Percentiles rank a stretch among this genome's conserved stretches.
Evolutionary conservation across 2,329 filamentous ascomycete genomes (phyloP).

Genomic region (Tolypocladium sp.): DNA sequence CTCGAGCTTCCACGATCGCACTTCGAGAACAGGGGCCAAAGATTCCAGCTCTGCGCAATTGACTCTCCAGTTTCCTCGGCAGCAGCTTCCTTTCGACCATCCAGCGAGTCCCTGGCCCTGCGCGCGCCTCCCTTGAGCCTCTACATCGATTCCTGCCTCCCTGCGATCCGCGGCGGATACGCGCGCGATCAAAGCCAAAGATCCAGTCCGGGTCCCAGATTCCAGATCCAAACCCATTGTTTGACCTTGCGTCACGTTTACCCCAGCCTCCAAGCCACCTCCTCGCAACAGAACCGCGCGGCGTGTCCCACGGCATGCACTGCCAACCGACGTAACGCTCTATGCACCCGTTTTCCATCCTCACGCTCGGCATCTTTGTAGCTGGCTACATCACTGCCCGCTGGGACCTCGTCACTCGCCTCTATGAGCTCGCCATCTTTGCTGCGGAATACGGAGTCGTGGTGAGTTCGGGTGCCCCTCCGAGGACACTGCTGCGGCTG

Average conservation of each 20-base stretch:
- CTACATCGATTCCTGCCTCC: not conserved
- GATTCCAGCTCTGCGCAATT: not conserved
- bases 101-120: too few relatives aligned
- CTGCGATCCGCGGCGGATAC: not conserved
- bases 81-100: not conserved
- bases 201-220: not conserved
- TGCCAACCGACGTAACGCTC: constrained; percentile 35
- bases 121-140: not conserved
- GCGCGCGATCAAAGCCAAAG: not conserved
- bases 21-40: not conserved
- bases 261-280: not conserved
- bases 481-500: not conserved
- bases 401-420: constrained; percentile 94
- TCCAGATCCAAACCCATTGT: not conserved
- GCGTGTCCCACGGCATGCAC: constrained; percentile 30
- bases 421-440: constrained; percentile 95
- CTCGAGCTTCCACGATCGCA: constrained; percentile 1
- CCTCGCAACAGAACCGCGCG: not conserved
- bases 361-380: constrained; percentile 97
- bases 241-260: not conserved
- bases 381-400: constrained; percentile 98
- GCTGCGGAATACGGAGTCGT: constrained; percentile 98
- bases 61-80: not conserved
- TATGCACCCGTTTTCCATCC: constrained; percentile 97
- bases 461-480: constrained; percentile 41